phyloP scores from a whole-genome alignment of 306 rosid species.

The Geum urbanum region DNA sequence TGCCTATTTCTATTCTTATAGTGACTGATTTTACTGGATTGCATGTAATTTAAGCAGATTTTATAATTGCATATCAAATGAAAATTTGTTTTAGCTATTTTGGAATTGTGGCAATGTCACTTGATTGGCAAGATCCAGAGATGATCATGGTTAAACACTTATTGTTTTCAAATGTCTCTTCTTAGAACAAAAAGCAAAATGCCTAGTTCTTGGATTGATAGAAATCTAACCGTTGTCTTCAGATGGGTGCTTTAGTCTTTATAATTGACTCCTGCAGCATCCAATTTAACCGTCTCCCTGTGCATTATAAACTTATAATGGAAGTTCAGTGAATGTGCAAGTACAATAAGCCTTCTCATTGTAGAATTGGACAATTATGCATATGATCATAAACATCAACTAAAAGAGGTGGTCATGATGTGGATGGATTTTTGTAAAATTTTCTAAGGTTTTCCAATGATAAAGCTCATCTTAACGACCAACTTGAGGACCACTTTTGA shows the following conservation, averaged over 20 bases:
- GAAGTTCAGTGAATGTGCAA: background rate
- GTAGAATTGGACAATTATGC: background rate
- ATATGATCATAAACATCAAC: background rate
- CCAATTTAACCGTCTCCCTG: background rate
- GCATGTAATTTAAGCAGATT: background rate
- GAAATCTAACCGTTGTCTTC: background rate
- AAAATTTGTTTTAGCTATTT: background rate
- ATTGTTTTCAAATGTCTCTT: background rate
- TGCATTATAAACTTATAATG: background rate
- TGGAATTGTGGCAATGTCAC: background rate
- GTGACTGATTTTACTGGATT: slow-evolving; percentile 1
- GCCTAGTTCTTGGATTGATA: background rate
- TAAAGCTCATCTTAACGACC: background rate
- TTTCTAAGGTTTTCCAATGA: background rate
- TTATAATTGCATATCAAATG: background rate
- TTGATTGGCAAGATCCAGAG: background rate
- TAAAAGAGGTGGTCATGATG: background rate
- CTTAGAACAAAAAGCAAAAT: background rate
- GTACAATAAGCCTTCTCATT: background rate
- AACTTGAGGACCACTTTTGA: background rate
- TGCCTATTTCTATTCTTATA: background rate
- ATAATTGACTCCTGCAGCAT: background rate
- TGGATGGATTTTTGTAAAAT: background rate
- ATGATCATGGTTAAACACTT: background rate
- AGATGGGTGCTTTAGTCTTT: background rate